Conservation (phyloP, 768 basidiomycete genomes). For the Cantharellus anzutake region DNA sequence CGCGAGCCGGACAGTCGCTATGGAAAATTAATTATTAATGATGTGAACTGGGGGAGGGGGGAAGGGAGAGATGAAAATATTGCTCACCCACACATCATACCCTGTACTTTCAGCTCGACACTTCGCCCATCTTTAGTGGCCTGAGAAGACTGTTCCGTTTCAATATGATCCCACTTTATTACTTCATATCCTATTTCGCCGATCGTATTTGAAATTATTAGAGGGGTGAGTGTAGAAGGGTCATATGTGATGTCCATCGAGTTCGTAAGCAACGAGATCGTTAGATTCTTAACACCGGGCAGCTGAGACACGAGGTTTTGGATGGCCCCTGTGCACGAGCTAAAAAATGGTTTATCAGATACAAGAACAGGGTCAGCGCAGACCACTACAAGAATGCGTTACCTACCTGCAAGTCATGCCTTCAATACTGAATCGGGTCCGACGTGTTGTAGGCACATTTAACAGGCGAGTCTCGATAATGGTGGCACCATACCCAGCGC, state of each 20-base stretch:
- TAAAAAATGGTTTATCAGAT: not conserved
- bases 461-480: not conserved
- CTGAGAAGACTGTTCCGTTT: slow-evolving; percentile 3
- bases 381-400: not conserved
- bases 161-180: not conserved
- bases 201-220: slow-evolving; percentile 21
- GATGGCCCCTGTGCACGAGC: slow-evolving; percentile 8
- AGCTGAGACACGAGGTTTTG: slow-evolving; percentile 3
- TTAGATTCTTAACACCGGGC: not conserved
- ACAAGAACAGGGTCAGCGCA: not conserved
- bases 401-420: slow-evolving; percentile 11
- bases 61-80: not conserved
- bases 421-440: slow-evolving; percentile 5
- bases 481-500: slow-evolving; percentile 3
- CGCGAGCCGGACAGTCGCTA: slow-evolving; percentile 36
- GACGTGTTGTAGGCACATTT: not conserved
- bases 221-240: not conserved
- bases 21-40: slow-evolving; percentile 1
- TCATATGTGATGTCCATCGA: slow-evolving; percentile 10
- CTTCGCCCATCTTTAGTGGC: slow-evolving; percentile 17
- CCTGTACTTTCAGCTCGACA: slow-evolving; percentile 37
- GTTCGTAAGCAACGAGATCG: slow-evolving; percentile 8
- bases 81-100: slow-evolving; percentile 23
- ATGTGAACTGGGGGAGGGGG: not conserved
- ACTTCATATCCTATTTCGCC: slow-evolving; percentile 31